Percentiles rank a stretch among this genome's conserved stretches.
These are phyloP conservation scores for Metschnikowia rubicola DNA, from an alignment of 805 yeast species.

Conservation along the genomic window DNA sequence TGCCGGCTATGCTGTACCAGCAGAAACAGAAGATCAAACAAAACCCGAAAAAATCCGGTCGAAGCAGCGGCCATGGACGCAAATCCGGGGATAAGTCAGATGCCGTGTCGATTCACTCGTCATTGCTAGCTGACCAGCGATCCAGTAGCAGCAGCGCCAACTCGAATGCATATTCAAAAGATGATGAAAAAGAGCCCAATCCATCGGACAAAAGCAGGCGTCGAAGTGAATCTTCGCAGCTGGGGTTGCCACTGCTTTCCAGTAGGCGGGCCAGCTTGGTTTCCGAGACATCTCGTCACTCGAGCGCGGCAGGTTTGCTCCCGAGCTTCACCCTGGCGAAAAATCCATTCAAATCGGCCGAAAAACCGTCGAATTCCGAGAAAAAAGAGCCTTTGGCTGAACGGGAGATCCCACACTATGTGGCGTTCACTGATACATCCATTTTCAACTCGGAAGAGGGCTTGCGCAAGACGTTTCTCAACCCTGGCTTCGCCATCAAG, in stretches of 20 bases:
- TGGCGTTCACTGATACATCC: conserved; percentile 8
- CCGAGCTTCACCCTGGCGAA: conserved; percentile 28
- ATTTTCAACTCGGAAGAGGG: conserved; percentile 25
- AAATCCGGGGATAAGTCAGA: no score
- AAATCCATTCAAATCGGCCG: conserved; percentile 29
- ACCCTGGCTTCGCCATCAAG: conserved; percentile 29
- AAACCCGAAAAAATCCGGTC: conserved; percentile 14
- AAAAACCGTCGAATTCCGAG: not conserved
- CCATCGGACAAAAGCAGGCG: not conserved
- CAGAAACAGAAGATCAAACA: conserved; percentile 33
- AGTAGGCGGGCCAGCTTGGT: conserved; percentile 4
- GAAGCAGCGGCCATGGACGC: not conserved
- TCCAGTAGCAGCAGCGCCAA: no score
- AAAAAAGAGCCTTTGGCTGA: not conserved
- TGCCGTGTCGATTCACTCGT: no score
- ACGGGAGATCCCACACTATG: conserved; percentile 4
- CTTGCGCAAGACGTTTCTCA: conserved; percentile 20
- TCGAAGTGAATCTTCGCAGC: not conserved
- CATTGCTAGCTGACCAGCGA: no score
- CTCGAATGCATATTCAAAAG: no score
- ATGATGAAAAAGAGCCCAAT: no score
- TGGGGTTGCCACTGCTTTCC: not conserved
- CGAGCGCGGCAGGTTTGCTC: not conserved
- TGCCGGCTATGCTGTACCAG: conserved; percentile 40
- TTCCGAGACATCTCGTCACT: conserved; percentile 1